phyloP scores from a whole-genome alignment of 441 rosid genomes.

The Populus hybrid region DNA sequence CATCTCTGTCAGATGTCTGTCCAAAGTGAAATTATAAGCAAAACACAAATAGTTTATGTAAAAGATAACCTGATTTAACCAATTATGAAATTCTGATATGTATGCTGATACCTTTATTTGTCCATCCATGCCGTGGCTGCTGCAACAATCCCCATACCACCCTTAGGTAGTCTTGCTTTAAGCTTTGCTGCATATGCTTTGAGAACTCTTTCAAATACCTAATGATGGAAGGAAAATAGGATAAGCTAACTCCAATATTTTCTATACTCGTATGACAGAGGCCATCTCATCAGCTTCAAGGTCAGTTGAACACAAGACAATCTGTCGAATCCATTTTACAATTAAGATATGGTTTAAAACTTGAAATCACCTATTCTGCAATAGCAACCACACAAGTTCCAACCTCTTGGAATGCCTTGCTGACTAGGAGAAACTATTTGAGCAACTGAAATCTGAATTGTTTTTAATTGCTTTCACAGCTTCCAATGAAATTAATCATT shows the following conservation, averaged over 20 bases:
- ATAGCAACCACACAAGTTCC: conserved; percentile 1
- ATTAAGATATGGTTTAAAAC: neutral
- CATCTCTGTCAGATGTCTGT: conserved; percentile 97
- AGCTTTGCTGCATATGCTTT: conserved; percentile 95
- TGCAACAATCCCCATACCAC: conserved; percentile 97
- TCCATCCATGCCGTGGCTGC: conserved; percentile 98
- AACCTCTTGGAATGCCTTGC: neutral
- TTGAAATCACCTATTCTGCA: neutral
- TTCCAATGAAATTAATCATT: neutral
- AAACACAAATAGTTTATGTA: conserved; percentile 16
- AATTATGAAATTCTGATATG: neutral
- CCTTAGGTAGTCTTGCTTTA: conserved; percentile 83
- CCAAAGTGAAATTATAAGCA: conserved; percentile 26
- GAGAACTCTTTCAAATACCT: conserved; percentile 97
- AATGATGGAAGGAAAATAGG: conserved; percentile 17
- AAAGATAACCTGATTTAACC: neutral
- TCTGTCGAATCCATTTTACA: neutral
- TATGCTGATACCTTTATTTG: conserved; percentile 73
- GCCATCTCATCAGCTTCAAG: conserved; percentile 9
- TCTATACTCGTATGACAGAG: neutral
- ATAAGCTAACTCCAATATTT: neutral
- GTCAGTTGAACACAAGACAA: neutral
- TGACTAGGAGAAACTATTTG: neutral
- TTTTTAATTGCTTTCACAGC: neutral
- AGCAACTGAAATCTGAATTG: neutral